Conservation (phyloP, 139 green algal species). For the Micractinium conductrix region DNA sequence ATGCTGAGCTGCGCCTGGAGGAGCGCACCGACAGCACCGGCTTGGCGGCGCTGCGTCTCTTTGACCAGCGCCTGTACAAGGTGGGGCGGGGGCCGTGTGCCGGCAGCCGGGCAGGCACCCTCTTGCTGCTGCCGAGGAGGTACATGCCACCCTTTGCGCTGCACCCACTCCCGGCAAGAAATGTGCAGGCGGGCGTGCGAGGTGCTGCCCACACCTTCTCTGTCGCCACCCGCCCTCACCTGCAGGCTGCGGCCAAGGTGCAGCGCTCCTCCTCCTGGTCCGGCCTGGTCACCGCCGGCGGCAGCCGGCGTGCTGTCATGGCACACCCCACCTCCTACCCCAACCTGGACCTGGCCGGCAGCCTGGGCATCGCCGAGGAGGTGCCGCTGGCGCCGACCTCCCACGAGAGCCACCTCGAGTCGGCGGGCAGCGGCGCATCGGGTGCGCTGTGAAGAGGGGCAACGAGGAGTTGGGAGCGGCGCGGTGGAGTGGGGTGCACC, state of each 20-base stretch:
- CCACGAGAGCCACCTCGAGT: background rate
- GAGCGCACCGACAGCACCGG: slow-evolving; percentile 38
- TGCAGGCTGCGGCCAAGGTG: slow-evolving; percentile 43
- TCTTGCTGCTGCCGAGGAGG: too few relatives aligned
- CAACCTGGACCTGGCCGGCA: background rate
- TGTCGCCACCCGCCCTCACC: too few relatives aligned
- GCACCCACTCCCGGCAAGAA: too few relatives aligned
- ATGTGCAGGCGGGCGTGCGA: too few relatives aligned
- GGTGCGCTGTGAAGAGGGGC: too few relatives aligned
- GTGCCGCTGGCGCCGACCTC: background rate
- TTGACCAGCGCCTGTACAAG: slow-evolving; percentile 53
- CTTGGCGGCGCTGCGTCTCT: slow-evolving; percentile 44
- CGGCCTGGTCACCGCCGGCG: slow-evolving; percentile 45
- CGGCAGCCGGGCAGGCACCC: too few relatives aligned
- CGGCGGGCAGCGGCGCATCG: background rate
- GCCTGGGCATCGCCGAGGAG: slow-evolving; percentile 13
- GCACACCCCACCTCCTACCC: slow-evolving; percentile 44
- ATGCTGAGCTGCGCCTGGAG: slow-evolving; percentile 53
- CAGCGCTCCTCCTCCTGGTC: slow-evolving; percentile 36
- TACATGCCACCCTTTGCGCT: too few relatives aligned
- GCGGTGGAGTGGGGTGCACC: too few relatives aligned
- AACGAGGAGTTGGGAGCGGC: too few relatives aligned
- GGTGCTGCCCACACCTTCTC: too few relatives aligned
- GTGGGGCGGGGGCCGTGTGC: too few relatives aligned
- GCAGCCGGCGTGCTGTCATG: slow-evolving; percentile 45